Conservation (phyloP, 129 eudicot species). For the Saussurea involucrata region DNA sequence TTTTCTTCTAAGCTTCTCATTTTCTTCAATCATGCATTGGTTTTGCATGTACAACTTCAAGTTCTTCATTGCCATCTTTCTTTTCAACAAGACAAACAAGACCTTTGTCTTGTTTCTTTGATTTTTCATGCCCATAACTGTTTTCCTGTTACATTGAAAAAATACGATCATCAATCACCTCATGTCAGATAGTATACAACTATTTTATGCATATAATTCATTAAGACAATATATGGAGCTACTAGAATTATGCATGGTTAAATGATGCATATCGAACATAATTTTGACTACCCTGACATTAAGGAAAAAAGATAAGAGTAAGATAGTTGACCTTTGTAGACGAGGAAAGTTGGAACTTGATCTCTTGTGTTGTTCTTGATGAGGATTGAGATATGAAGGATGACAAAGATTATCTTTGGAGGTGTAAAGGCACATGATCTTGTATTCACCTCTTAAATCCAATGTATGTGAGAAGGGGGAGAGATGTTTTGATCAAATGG, state of each 20-base stretch:
- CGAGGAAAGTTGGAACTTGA: slow-evolving; percentile 7
- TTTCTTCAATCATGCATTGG: slow-evolving; percentile 60
- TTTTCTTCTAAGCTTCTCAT: slow-evolving; percentile 55
- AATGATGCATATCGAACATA: slow-evolving; percentile 1
- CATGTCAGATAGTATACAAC: background rate
- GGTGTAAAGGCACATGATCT: slow-evolving; percentile 28
- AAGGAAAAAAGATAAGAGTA: background rate
- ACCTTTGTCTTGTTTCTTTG: slow-evolving; percentile 20
- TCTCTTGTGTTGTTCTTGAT: slow-evolving; percentile 20
- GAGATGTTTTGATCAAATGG: slow-evolving; percentile 15
- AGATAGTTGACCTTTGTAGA: slow-evolving; percentile 30
- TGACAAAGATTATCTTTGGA: slow-evolving; percentile 11
- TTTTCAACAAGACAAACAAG: slow-evolving; percentile 32
- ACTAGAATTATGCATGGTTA: background rate
- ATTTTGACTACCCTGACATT: background rate
- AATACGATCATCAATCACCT: background rate
- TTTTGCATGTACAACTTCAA: slow-evolving; percentile 56
- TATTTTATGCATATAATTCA: background rate
- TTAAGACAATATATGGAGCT: background rate
- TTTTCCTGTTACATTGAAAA: slow-evolving; percentile 31
- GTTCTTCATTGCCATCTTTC: slow-evolving; percentile 51
- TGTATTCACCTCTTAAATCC: slow-evolving; percentile 10
- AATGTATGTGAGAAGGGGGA: slow-evolving; percentile 2
- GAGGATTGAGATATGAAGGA: slow-evolving; percentile 23
- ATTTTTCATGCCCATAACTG: slow-evolving; percentile 13